phyloP scores from a whole-genome alignment of 75 land plant genomes.

The Picea glauca region DNA sequence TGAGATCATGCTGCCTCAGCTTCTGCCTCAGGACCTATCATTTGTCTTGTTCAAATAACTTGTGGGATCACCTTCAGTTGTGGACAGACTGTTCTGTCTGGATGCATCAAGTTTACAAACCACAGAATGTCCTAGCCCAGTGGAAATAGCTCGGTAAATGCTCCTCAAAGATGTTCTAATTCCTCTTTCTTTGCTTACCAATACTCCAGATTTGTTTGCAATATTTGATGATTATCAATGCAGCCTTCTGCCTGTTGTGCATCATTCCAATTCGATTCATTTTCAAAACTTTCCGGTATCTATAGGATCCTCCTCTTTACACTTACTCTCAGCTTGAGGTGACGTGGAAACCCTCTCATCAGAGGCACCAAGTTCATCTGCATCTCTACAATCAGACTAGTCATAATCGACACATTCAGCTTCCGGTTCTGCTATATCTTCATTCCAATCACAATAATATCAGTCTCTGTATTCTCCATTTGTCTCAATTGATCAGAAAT shows the following conservation, averaged over 20 bases:
- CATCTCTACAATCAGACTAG: slow-evolving; percentile 28
- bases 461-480: slow-evolving; percentile 47
- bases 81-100: slow-evolving; percentile 34
- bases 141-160: slow-evolving; percentile 20
- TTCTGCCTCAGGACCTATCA: slow-evolving; percentile 64
- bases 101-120: slow-evolving; percentile 36
- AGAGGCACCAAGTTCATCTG: slow-evolving; percentile 9
- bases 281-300: neutral
- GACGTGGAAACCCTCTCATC: neutral
- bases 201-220: neutral
- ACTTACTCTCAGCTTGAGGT: too few species aligned
- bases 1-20: slow-evolving; percentile 70
- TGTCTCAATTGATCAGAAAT: too few species aligned
- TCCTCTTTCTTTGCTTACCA: too few species aligned
- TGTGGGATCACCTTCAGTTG: slow-evolving; percentile 27
- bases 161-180: too few species aligned
- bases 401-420: slow-evolving; percentile 44
- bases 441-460: slow-evolving; percentile 22
- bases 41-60: slow-evolving; percentile 41
- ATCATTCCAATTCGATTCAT: neutral
- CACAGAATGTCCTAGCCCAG: slow-evolving; percentile 47
- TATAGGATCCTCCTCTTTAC: neutral
- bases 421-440: slow-evolving; percentile 24
- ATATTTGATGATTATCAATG: neutral
- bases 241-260: neutral